These are phyloP conservation scores for Penicillium fuscoglaucum DNA, from an alignment of 2,329 filamentous ascomycete genomes.

Conservation along the genomic window DNA sequence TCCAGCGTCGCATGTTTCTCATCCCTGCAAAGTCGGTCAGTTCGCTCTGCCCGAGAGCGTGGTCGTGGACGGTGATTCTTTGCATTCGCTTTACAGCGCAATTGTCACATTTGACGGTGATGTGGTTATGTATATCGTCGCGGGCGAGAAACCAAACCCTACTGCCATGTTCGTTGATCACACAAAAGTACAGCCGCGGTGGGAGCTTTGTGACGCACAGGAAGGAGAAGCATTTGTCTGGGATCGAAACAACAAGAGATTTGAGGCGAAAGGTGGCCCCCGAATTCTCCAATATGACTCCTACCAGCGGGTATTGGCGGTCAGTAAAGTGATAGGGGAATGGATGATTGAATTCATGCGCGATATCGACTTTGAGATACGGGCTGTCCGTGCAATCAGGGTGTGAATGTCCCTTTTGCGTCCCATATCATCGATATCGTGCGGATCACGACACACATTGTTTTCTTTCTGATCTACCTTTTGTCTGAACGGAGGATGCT, in stretches of 20 bases:
- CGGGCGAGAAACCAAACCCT: neutral
- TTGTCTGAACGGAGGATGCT: neutral
- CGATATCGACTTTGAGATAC: neutral
- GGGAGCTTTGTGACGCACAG: neutral
- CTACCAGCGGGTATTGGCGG: neutral
- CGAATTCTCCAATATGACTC: neutral
- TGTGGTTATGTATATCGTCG: neutral
- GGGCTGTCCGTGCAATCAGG: neutral
- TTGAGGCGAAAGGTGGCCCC: neutral
- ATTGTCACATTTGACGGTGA: neutral
- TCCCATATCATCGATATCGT: neutral
- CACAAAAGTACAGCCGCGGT: neutral
- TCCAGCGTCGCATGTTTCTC: too few species aligned
- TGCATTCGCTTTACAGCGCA: neutral
- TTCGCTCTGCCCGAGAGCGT: neutral
- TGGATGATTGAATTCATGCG: neutral
- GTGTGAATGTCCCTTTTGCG: neutral
- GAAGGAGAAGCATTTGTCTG: neutral
- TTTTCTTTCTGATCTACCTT: neutral
- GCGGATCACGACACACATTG: neutral
- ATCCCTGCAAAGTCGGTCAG: neutral
- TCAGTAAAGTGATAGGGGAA: accelerated
- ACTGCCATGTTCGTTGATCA: too few species aligned
- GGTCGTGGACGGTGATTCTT: too few species aligned
- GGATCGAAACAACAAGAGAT: neutral